Conservation (phyloP, 2,329 filamentous ascomycete genomes). For the Talaromyces sp. region DNA sequence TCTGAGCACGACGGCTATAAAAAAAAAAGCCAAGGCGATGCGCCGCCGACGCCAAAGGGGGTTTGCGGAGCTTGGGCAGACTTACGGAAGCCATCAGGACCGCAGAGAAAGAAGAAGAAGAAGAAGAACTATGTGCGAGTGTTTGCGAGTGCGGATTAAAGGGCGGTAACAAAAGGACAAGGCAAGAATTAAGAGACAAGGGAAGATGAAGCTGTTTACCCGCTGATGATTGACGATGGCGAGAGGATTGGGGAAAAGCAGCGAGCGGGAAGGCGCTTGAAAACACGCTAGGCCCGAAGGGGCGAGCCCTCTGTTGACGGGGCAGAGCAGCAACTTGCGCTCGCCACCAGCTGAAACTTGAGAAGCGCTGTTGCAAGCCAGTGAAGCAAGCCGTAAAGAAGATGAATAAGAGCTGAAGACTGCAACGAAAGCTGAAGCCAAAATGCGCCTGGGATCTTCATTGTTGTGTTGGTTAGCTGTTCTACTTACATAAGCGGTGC, state of each 20-base stretch:
- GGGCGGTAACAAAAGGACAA: constrained; percentile 6
- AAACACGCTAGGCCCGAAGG: constrained; percentile 6
- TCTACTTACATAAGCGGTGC: neutral
- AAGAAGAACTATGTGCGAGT: constrained; percentile 2
- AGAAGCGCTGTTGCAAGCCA: neutral
- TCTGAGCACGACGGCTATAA: neutral
- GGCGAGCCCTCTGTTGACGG: neutral
- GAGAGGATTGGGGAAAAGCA: constrained; percentile 2
- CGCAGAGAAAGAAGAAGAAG: constrained; percentile 10
- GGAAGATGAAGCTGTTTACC: constrained; percentile 9
- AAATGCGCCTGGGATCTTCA: no score
- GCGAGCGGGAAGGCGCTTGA: constrained; percentile 1
- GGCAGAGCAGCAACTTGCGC: neutral
- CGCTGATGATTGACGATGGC: constrained; percentile 1
- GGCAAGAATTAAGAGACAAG: constrained; percentile 17
- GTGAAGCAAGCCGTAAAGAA: no score
- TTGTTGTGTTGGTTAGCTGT: neutral
- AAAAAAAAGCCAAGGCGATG: neutral
- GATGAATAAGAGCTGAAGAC: no score
- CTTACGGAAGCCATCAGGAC: constrained; percentile 46
- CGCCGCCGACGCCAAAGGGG: constrained; percentile 13
- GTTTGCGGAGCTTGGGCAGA: constrained; percentile 18
- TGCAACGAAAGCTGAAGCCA: no score
- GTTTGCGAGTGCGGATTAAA: neutral
- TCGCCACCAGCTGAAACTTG: neutral